These are phyloP conservation scores for Pleurotus platypus DNA, from an alignment of 768 basidiomycete species.

Conservation along the genomic window DNA sequence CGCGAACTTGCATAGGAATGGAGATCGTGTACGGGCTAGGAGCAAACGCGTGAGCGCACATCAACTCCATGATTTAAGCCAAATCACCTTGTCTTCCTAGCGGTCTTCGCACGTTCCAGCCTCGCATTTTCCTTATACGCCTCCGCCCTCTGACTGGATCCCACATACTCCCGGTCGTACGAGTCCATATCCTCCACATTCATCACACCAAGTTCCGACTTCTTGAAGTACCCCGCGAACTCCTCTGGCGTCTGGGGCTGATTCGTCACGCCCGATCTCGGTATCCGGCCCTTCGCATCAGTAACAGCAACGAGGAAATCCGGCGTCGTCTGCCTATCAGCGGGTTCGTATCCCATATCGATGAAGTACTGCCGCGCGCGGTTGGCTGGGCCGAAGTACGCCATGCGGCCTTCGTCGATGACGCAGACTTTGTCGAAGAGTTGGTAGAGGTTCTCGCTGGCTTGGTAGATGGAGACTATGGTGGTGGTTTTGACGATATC, in stretches of 20 bases:
- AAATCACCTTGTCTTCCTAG: slow-evolving; percentile 29
- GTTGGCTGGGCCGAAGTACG: slow-evolving; percentile 68
- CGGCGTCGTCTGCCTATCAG: slow-evolving; percentile 60
- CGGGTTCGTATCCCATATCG: slow-evolving; percentile 43
- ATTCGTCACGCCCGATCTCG: slow-evolving; percentile 36
- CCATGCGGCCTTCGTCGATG: slow-evolving; percentile 69
- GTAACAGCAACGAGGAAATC: slow-evolving; percentile 65
- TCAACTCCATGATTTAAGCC: no score
- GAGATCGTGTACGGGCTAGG: slow-evolving; percentile 41
- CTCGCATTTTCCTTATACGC: slow-evolving; percentile 45
- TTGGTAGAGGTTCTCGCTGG: slow-evolving; percentile 50
- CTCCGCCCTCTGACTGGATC: slow-evolving; percentile 34
- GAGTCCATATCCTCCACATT: background rate
- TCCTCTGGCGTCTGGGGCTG: slow-evolving; percentile 55
- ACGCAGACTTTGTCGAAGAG: slow-evolving; percentile 79
- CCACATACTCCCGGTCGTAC: slow-evolving; percentile 30
- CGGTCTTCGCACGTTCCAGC: slow-evolving; percentile 47
- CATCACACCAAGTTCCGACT: slow-evolving; percentile 31
- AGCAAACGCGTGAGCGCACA: background rate
- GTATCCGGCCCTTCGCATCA: slow-evolving; percentile 54
- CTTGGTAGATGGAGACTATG: slow-evolving; percentile 85
- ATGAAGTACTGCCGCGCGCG: slow-evolving; percentile 42
- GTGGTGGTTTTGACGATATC: slow-evolving; percentile 54
- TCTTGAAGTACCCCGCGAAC: slow-evolving; percentile 46
- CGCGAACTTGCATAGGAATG: slow-evolving; percentile 41